These are phyloP conservation scores for Russula ochroleuca DNA, from an alignment of 768 basidiomycete species.

Conservation along the genomic window DNA sequence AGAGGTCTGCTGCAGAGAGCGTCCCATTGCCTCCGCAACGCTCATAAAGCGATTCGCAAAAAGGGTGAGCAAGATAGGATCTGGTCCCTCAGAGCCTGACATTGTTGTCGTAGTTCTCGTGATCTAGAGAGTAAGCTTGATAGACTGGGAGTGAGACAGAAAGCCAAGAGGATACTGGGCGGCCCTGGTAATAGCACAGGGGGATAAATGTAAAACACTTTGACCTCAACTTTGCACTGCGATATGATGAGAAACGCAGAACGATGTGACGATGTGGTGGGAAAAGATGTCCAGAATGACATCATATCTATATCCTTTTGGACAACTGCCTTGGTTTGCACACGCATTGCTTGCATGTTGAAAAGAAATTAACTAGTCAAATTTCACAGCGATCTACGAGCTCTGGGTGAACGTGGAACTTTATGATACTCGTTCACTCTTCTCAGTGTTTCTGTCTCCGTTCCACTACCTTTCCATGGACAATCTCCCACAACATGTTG, in stretches of 20 bases:
- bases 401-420: too few species aligned
- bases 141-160: neutral
- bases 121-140: neutral
- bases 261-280: neutral
- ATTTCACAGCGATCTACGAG: neutral
- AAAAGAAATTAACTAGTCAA: too few species aligned
- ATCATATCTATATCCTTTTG: too few species aligned
- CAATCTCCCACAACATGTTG: too few species aligned
- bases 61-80: conserved; percentile 83
- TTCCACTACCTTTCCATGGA: too few species aligned
- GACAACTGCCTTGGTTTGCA: too few species aligned
- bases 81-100: conserved; percentile 44
- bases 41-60: conserved; percentile 98
- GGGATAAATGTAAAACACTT: neutral
- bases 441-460: neutral
- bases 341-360: too few species aligned
- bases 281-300: neutral
- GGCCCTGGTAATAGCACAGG: neutral
- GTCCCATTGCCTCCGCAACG: conserved; percentile 94
- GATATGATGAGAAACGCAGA: neutral
- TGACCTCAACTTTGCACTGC: neutral
- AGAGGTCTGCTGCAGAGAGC: conserved; percentile 83
- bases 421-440: neutral
- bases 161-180: too few species aligned
- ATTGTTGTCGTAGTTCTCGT: neutral